A percentile compares a stretch with the other conserved stretches of the same genome.
phyloP scores from a whole-genome alignment of 129 eudicot species.

The Centrapalus pauciflorus region DNA sequence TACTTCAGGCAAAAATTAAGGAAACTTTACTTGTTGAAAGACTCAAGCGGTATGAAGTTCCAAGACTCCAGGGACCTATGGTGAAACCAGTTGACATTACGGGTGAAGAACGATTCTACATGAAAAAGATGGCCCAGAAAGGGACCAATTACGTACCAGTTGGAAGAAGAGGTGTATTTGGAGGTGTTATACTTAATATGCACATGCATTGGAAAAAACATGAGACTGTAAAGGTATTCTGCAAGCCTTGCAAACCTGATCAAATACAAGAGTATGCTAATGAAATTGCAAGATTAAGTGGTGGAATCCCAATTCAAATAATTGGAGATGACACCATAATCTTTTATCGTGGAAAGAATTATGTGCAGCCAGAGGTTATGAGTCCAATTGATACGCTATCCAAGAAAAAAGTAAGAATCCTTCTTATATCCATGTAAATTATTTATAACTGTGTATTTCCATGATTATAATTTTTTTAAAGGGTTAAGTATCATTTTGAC shows the following conservation, averaged over 20 bases:
- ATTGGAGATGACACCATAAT: conserved; percentile 76
- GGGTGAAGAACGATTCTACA: conserved; percentile 88
- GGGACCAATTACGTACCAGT: conserved; percentile 78
- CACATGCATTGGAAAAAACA: conserved; percentile 99
- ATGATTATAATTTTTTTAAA: too few species aligned
- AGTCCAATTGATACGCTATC: conserved; percentile 90
- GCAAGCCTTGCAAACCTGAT: conserved; percentile 97
- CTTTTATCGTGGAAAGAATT: conserved; percentile 80
- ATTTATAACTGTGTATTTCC: neutral
- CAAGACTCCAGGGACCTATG: conserved; percentile 80
- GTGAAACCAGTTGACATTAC: conserved; percentile 60
- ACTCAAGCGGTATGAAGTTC: conserved; percentile 78
- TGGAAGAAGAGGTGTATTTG: conserved; percentile 93
- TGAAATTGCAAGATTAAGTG: conserved; percentile 91
- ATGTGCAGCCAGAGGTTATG: conserved; percentile 92
- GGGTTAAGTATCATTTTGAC: too few species aligned
- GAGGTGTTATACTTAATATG: conserved; percentile 95
- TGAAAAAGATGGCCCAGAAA: conserved; percentile 95
- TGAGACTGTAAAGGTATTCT: conserved; percentile 80
- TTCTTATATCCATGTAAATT: neutral
- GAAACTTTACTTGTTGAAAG: conserved; percentile 71
- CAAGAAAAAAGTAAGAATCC: conserved; percentile 63
- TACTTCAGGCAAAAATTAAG: conserved; percentile 73
- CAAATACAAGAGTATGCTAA: conserved; percentile 71
- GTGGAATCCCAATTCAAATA: conserved; percentile 78